Conservation (phyloP, 169 alveolate genomes). For the Babesia ovis region DNA sequence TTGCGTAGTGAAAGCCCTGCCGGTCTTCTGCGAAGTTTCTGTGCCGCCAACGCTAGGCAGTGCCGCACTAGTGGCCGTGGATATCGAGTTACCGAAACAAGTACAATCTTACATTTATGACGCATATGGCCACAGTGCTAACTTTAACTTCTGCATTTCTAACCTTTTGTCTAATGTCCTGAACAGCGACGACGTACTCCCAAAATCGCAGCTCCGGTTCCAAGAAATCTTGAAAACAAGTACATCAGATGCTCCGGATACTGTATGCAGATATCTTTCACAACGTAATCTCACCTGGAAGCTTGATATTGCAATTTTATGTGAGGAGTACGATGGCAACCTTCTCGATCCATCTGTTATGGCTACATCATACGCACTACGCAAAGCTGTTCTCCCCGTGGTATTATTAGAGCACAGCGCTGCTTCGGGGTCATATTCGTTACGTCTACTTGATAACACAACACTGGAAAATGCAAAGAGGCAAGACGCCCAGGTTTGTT, state of each 20-base stretch:
- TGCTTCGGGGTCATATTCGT: background rate
- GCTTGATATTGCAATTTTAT: conserved; percentile 23
- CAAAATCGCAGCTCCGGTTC: conserved; percentile 41
- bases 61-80: conserved; percentile 16
- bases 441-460: conserved; percentile 3
- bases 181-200: conserved; percentile 38
- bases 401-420: conserved; percentile 15
- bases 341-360: conserved; percentile 39
- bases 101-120: conserved; percentile 54
- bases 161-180: conserved; percentile 32
- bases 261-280: conserved; percentile 1
- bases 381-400: conserved; percentile 35
- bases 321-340: conserved; percentile 69
- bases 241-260: background rate
- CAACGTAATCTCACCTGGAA: conserved; percentile 38
- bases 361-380: conserved; percentile 34
- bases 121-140: conserved; percentile 54
- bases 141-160: conserved; percentile 42
- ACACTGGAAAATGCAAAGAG: background rate
- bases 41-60: background rate
- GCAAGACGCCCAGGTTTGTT: conserved; percentile 13
- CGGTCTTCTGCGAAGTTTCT: background rate
- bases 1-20: conserved; percentile 42
- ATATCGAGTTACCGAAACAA: conserved; percentile 46
- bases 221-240: background rate